phyloP scores from a whole-genome alignment of 176 grass and related monocot genomes.

The Hsuehochloa calcarea region DNA sequence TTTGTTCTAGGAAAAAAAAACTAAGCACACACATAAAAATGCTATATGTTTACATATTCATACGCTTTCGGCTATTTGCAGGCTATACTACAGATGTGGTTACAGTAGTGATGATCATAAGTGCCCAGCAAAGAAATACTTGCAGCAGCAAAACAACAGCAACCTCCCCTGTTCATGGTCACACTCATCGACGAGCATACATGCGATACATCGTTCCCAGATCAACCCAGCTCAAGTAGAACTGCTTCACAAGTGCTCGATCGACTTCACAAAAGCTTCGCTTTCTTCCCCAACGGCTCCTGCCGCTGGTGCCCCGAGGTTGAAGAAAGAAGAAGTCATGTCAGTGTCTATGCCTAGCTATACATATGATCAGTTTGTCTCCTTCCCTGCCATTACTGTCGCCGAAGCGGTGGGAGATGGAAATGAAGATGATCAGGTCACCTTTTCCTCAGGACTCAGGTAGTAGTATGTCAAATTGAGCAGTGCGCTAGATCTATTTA shows the following conservation, averaged over 20 bases:
- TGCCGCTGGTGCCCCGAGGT: background rate
- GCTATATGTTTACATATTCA: background rate
- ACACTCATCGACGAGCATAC: constrained; percentile 42
- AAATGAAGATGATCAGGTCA: background rate
- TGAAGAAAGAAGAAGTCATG: constrained; percentile 14
- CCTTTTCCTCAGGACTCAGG: background rate
- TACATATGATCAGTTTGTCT: background rate
- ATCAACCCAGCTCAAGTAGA: constrained; percentile 21
- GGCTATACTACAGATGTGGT: constrained; percentile 52
- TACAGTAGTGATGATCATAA: constrained; percentile 30
- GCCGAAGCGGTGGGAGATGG: background rate
- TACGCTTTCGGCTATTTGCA: background rate
- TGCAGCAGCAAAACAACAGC: constrained; percentile 35
- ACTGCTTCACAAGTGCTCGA: constrained; percentile 18
- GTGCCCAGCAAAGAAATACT: constrained; percentile 49
- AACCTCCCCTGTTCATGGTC: constrained; percentile 22
- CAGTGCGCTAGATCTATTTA: background rate
- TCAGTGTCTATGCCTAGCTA: background rate
- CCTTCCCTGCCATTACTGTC: background rate
- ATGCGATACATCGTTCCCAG: constrained; percentile 25
- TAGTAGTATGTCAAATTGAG: background rate
- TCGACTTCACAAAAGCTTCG: constrained; percentile 35
- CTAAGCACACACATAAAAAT: background rate
- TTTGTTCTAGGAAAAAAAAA: background rate
- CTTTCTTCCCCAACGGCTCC: background rate